Evolutionary conservation across 2,329 filamentous ascomycete genomes (phyloP).

Genomic region (Capronia epimyces): DNA sequence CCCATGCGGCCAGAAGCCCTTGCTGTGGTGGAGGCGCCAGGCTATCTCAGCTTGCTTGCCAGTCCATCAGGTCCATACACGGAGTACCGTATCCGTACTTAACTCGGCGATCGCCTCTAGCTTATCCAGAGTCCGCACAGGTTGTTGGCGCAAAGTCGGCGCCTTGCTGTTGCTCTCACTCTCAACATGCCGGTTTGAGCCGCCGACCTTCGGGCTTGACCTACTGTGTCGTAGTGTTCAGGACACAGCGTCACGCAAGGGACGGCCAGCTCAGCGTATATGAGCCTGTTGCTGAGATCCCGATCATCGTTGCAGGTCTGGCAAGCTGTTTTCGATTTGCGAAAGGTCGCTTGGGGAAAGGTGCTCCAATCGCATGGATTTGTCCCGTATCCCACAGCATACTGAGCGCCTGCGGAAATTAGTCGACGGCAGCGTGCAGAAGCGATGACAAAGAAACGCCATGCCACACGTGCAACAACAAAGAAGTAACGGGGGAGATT

Average conservation of each 20-base stretch:
- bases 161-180: neutral
- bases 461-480: constrained; percentile 25
- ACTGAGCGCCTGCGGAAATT: constrained; percentile 22
- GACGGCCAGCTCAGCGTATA: constrained; percentile 1
- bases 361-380: constrained; percentile 14
- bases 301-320: constrained; percentile 10
- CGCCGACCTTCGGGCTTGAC: neutral
- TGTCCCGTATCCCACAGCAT: constrained; percentile 4
- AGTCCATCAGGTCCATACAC: no score
- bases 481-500: constrained; percentile 7
- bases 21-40: no score
- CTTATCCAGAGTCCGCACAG: no score
- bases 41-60: no score
- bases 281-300: constrained; percentile 1
- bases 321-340: constrained; percentile 5
- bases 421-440: constrained; percentile 20
- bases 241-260: constrained; percentile 9
- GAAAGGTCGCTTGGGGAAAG: neutral
- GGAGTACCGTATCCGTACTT: no score
- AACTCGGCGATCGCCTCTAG: no score
- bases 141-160: no score
- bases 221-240: neutral
- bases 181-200: neutral
- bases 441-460: constrained; percentile 25
- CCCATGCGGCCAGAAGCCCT: no score